Evolutionary conservation across 176 grass and related monocot species (phyloP), one percentile per base, ranked within the genome.

Genomic region (Cenchrus americanus): DNA sequence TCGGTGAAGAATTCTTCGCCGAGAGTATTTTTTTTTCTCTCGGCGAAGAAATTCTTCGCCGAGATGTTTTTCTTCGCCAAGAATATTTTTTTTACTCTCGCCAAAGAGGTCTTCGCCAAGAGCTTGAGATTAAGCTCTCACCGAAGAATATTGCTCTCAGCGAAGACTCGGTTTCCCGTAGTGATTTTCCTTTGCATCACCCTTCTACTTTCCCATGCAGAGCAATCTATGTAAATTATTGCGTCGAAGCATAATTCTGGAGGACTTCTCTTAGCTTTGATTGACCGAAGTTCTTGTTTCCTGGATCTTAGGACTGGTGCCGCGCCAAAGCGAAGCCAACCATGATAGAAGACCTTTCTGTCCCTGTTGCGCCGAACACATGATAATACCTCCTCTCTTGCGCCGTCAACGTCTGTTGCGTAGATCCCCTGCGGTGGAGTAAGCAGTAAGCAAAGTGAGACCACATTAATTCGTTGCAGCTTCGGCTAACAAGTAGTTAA

Each of bases 341-440:
- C 80, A 61, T 72, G 49, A 49, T 82, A 82, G 53, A 71, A 5
- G 4, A 60, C 1, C 22, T 19, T 61, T 6, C 0, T 1, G 1
- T 26, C 8, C 5, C 4, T n/a, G 0, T 0, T 0, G 0, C 0
- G 0, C 18, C 4, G 10, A 4, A 80, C 0, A 23, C 0, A 0
- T 0, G 3, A 0, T n/a, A n/a, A n/a, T 57, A 81, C 43, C 0
- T 0, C 0, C 0, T 57, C 8, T 69, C 11, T 57, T 1, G 32
- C 78, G 0, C 0, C 1, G 7, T 11, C 13, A 69, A 81, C 21
- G 0, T 26, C 0, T 1, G 0, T 0, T 14, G 0, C 27, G 1
- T 0, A 0, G 30, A 24, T 0, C 6, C 0, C 0, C 62, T 68
- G 30, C 37, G 55, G 13, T 42, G 4, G 41, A 50, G n/a, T 0